phyloP scores from a whole-genome alignment of 2,329 filamentous ascomycete species.

The Fusarium floridanum region DNA sequence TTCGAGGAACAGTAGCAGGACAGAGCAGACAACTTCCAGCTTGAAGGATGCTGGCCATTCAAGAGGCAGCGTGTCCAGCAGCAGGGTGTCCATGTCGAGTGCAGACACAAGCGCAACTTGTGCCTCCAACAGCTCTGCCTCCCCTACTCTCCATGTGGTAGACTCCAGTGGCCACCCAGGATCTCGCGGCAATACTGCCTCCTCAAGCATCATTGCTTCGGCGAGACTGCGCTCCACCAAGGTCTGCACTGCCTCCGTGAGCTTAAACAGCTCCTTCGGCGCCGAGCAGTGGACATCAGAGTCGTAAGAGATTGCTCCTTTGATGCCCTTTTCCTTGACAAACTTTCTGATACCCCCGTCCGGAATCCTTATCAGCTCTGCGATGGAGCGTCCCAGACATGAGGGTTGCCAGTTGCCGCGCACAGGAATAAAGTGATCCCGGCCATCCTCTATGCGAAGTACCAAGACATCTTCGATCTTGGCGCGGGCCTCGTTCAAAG shows the following conservation, averaged over 20 bases:
- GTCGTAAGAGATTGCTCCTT: slow-evolving; percentile 66
- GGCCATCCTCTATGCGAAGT: slow-evolving; percentile 83
- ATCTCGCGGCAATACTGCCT: slow-evolving; percentile 64
- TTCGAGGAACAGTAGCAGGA: slow-evolving; percentile 79
- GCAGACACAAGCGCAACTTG: slow-evolving; percentile 68
- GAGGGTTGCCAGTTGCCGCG: slow-evolving; percentile 84
- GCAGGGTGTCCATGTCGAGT: slow-evolving; percentile 76
- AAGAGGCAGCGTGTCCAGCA: slow-evolving; percentile 72
- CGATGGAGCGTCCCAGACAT: slow-evolving; percentile 86
- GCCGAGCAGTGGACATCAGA: slow-evolving; percentile 80
- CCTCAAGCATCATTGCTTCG: slow-evolving; percentile 72
- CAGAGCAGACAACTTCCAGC: slow-evolving; percentile 80
- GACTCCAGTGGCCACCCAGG: slow-evolving; percentile 72
- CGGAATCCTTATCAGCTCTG: slow-evolving; percentile 87
- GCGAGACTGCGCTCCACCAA: slow-evolving; percentile 69
- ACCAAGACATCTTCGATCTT: slow-evolving; percentile 89
- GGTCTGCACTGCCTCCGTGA: slow-evolving; percentile 82
- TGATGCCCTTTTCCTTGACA: slow-evolving; percentile 52
- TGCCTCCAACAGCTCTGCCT: slow-evolving; percentile 44
- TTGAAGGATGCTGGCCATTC: slow-evolving; percentile 74
- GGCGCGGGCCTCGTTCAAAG: slow-evolving; percentile 76
- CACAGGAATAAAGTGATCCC: slow-evolving; percentile 92
- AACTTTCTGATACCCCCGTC: slow-evolving; percentile 80
- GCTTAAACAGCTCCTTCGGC: slow-evolving; percentile 87
- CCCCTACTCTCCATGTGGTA: slow-evolving; percentile 49